phyloP scores from a whole-genome alignment of 257 asterid genomes.

The Striga asiatica region DNA sequence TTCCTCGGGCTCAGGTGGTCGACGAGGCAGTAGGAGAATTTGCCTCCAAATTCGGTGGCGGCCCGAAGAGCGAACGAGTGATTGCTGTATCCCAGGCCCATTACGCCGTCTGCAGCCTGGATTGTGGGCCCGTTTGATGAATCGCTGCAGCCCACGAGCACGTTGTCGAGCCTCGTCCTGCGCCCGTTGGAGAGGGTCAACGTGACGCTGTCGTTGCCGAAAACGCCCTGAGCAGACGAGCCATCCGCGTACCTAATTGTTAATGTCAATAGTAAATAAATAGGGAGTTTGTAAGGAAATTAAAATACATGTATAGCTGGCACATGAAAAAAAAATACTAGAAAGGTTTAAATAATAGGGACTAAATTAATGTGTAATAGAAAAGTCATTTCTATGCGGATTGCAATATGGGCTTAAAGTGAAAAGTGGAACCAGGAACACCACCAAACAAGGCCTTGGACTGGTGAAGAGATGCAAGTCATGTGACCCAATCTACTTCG shows the following conservation, averaged over 20 bases:
- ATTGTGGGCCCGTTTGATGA: constrained; percentile 25
- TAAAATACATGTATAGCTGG: background rate
- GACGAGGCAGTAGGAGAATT: constrained; percentile 53
- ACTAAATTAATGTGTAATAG: background rate
- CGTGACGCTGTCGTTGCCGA: constrained; percentile 37
- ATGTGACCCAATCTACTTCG: constrained; percentile 32
- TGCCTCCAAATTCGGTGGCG: constrained; percentile 29
- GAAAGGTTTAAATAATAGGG: too few species aligned
- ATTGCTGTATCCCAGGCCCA: constrained; percentile 51
- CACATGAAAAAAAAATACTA: too few species aligned
- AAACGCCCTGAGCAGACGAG: constrained; percentile 34
- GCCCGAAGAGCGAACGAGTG: constrained; percentile 35
- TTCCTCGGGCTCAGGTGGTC: constrained; percentile 45
- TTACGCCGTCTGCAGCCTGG: constrained; percentile 32
- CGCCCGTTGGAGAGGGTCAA: constrained; percentile 24
- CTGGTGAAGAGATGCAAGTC: constrained; percentile 15
- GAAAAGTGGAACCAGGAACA: constrained; percentile 9
- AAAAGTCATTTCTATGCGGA: background rate
- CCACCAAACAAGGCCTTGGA: constrained; percentile 14
- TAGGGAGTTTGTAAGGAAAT: too few species aligned
- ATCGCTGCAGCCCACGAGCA: constrained; percentile 41
- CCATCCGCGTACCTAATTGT: constrained; percentile 44
- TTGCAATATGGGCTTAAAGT: background rate
- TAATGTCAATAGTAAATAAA: too few species aligned
- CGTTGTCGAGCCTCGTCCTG: constrained; percentile 20